These are phyloP conservation scores for Cordia subcordata DNA, from an alignment of 257 asterid species.

Conservation along the genomic window DNA sequence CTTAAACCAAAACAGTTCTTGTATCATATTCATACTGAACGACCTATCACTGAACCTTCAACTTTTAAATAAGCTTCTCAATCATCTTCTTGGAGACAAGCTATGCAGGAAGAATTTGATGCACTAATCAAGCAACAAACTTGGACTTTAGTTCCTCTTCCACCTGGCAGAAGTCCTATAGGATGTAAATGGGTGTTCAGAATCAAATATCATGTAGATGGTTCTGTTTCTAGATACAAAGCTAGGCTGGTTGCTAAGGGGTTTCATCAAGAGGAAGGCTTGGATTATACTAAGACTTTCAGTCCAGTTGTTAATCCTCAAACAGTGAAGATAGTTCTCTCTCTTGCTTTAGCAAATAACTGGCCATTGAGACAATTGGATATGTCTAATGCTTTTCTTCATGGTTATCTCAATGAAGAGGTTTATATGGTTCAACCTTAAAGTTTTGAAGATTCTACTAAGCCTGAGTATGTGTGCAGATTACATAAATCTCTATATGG, in stretches of 20 bases:
- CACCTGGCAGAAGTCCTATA: background rate
- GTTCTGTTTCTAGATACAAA: background rate
- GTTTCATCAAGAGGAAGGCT: too few species aligned
- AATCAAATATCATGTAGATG: background rate
- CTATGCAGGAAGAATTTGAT: background rate
- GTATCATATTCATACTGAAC: background rate
- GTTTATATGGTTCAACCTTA: too few species aligned
- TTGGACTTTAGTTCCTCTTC: background rate
- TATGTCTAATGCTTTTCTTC: too few species aligned
- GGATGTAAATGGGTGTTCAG: background rate
- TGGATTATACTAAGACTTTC: background rate
- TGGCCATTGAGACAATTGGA: too few species aligned
- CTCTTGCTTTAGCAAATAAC: too few species aligned
- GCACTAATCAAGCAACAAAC: background rate
- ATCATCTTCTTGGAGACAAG: background rate
- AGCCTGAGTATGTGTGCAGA: too few species aligned
- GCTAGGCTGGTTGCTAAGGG: background rate
- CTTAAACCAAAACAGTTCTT: too few species aligned
- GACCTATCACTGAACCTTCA: background rate
- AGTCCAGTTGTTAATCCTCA: background rate
- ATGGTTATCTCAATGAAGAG: too few species aligned
- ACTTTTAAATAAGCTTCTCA: too few species aligned
- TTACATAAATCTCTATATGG: background rate
- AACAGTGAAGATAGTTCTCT: background rate
- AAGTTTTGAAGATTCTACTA: too few species aligned